These are phyloP conservation scores for Aureobasidium namibiae DNA, from an alignment of 2,329 filamentous ascomycete genomes.

Conservation along the genomic window DNA sequence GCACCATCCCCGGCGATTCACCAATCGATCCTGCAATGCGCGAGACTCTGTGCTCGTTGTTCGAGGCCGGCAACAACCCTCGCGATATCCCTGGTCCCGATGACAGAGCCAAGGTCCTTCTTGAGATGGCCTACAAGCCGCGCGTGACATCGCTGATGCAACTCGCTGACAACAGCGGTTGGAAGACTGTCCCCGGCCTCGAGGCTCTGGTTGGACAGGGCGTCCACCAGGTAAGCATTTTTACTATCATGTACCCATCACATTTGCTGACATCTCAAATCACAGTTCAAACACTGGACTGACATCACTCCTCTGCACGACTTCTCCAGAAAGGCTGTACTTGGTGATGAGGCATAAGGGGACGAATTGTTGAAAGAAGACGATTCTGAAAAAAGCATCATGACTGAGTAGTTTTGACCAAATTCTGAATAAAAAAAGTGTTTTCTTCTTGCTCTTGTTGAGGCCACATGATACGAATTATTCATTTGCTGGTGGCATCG, in stretches of 20 bases:
- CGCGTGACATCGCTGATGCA: constrained; percentile 75
- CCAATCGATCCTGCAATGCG: constrained; percentile 67
- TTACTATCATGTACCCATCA: constrained; percentile 30
- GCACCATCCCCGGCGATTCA: constrained; percentile 82
- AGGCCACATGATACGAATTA: neutral
- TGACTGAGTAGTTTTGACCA: neutral
- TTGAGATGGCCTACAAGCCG: constrained; percentile 98
- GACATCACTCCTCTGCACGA: constrained; percentile 66
- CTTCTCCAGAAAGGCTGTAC: constrained; percentile 51
- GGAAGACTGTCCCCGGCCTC: constrained; percentile 76
- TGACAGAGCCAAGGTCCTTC: constrained; percentile 47
- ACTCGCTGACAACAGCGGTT: constrained; percentile 67
- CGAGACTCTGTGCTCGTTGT: constrained; percentile 52
- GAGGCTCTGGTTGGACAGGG: constrained; percentile 86
- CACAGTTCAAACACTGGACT: constrained; percentile 61
- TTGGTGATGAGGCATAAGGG: constrained; percentile 20
- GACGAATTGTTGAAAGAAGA: neutral
- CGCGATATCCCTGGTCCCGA: constrained; percentile 26
- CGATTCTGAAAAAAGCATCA: neutral
- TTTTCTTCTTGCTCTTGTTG: neutral
- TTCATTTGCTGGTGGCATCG: neutral
- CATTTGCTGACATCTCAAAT: constrained; percentile 43
- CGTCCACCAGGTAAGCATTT: constrained; percentile 58
- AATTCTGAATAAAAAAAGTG: neutral
- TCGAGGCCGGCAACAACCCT: constrained; percentile 40